phyloP scores from a whole-genome alignment of 345 rosid genomes.

The Acer saccharum region DNA sequence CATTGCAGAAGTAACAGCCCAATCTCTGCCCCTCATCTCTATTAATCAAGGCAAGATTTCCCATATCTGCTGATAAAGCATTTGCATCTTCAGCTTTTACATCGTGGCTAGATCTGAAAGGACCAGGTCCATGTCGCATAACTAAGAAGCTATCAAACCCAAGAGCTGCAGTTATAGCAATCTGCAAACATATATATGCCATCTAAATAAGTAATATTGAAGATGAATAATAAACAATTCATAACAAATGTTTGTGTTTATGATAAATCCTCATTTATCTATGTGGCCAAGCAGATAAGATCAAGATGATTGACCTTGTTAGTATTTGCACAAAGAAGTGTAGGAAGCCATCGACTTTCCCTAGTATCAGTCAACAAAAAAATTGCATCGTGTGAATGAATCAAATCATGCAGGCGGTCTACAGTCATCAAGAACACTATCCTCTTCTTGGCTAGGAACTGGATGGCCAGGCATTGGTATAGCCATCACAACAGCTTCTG shows the following conservation, averaged over 20 bases:
- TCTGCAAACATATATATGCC: slow-evolving; percentile 43
- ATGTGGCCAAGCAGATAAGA: slow-evolving; percentile 4
- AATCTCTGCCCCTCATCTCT: slow-evolving; percentile 52
- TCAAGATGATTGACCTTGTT: slow-evolving; percentile 62
- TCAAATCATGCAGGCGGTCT: slow-evolving; percentile 58
- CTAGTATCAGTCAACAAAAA: slow-evolving; percentile 96
- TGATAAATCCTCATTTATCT: slow-evolving; percentile 2
- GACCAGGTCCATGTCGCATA: slow-evolving; percentile 97
- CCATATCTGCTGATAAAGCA: slow-evolving; percentile 40
- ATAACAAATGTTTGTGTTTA: background rate
- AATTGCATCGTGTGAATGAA: slow-evolving; percentile 84
- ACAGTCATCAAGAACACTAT: slow-evolving; percentile 74
- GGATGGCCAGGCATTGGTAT: slow-evolving; percentile 99
- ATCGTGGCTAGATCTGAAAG: slow-evolving; percentile 38
- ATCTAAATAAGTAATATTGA: background rate
- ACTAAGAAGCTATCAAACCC: slow-evolving; percentile 98
- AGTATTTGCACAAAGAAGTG: slow-evolving; percentile 74
- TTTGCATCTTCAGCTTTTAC: slow-evolving; percentile 30
- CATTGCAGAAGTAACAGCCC: slow-evolving; percentile 98
- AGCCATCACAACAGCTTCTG: slow-evolving; percentile 79
- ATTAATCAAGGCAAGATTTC: slow-evolving; percentile 43
- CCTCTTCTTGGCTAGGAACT: slow-evolving; percentile 71
- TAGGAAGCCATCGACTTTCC: slow-evolving; percentile 98
- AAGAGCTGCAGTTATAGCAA: slow-evolving; percentile 85
- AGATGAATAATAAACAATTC: background rate